These are phyloP conservation scores for Apiospora pterosperma DNA, from an alignment of 2,329 filamentous ascomycete genomes.

Conservation along the genomic window DNA sequence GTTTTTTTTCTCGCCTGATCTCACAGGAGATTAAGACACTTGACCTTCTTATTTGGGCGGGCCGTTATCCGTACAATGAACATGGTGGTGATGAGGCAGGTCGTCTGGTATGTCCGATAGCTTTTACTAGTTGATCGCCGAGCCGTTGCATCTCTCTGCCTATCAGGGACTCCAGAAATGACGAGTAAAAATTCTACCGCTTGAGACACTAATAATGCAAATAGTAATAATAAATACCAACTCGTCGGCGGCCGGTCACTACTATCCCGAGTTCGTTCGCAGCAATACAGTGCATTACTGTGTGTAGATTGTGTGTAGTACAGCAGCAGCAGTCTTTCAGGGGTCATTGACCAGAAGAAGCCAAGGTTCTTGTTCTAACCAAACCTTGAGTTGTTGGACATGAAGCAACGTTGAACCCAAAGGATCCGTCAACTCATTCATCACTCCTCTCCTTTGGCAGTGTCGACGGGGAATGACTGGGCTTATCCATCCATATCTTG, in stretches of 20 bases:
- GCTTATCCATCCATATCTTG: background rate
- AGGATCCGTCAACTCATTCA: background rate
- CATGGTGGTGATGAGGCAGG: background rate
- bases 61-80: background rate
- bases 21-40: background rate
- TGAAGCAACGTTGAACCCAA: background rate
- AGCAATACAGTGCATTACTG: background rate
- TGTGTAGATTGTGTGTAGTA: background rate
- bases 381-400: background rate
- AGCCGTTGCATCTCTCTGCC: background rate
- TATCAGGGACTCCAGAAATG: background rate
- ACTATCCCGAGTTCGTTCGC: background rate
- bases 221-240: background rate
- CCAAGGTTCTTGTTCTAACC: background rate
- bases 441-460: background rate
- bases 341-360: background rate
- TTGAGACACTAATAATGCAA: background rate
- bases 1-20: background rate
- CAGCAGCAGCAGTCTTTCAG: background rate
- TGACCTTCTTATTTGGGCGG: background rate
- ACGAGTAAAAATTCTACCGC: background rate
- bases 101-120: background rate
- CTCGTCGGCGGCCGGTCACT: background rate
- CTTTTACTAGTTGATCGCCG: background rate
- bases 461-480: background rate